phyloP scores from a whole-genome alignment of 1,284 basidiomycete species.

The Lentinula novae-zelandiae region DNA sequence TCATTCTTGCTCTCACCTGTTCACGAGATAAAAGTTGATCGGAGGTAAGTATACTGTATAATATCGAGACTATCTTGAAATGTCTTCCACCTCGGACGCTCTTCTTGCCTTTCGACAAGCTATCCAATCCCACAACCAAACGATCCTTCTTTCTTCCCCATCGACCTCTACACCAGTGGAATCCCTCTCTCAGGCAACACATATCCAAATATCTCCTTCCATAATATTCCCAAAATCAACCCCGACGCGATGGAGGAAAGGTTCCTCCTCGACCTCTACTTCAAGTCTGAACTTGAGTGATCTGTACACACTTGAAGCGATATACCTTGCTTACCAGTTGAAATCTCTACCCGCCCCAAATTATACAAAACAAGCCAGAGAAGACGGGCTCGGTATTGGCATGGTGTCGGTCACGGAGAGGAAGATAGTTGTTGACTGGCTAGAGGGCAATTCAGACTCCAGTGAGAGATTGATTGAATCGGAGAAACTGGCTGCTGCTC shows the following conservation, averaged over 20 bases:
- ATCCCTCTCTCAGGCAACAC: constrained; percentile 56
- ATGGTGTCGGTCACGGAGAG: constrained; percentile 87
- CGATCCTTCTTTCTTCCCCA: constrained; percentile 44
- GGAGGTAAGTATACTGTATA: not conserved
- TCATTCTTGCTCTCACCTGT: not conserved
- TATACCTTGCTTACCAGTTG: constrained; percentile 78
- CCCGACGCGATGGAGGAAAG: constrained; percentile 71
- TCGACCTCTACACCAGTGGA: constrained; percentile 33
- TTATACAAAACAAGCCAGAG: constrained; percentile 82
- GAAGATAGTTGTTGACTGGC: constrained; percentile 79
- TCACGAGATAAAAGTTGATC: no score
- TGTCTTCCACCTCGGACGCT: constrained; percentile 35
- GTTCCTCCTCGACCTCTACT: constrained; percentile 36
- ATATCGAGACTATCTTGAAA: not conserved
- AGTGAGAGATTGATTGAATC: not conserved
- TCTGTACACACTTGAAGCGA: constrained; percentile 75
- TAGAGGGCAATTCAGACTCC: constrained; percentile 60
- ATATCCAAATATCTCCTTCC: constrained; percentile 57
- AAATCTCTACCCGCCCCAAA: constrained; percentile 73
- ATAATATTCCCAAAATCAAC: constrained; percentile 62
- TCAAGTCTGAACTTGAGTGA: constrained; percentile 35
- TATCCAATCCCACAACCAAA: constrained; percentile 43
- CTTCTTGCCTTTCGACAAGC: constrained; percentile 54
- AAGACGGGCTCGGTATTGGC: constrained; percentile 64
- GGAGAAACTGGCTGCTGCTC: not conserved